Evolutionary conservation across 2,329 filamentous ascomycete genomes (phyloP), one percentile per base, ranked within the genome.

Genomic region (Gliomastix tumulicola): DNA sequence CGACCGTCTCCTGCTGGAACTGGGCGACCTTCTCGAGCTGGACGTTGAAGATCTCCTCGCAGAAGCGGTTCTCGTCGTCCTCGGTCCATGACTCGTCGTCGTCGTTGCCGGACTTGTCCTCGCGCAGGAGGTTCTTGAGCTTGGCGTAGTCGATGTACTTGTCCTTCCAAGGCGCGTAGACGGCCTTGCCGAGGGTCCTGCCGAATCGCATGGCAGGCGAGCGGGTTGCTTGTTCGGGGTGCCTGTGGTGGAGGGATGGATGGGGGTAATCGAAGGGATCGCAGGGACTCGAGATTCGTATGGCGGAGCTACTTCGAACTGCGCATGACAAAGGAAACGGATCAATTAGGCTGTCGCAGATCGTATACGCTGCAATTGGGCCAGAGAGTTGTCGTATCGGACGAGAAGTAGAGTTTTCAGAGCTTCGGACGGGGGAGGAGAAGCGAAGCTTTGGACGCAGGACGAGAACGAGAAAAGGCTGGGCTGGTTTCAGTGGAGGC

Each of bases 201-300:
- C 90, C 90, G 69, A 96, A 98, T 52, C 88, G 84, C 92, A 98
- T 97, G 34, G 10, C n/a, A n/a, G n/a, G n/a, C n/a, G n/a, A n/a
- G n/a, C n/a, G n/a, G n/a, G n/a, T n/a, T n/a, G n/a, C n/a, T n/a
- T n/a, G n/a, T n/a, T n/a, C n/a, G n/a, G n/a, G n/a, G n/a, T n/a
- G n/a, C n/a, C n/a, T 42, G 34, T 16, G 17, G n/a, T 21, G 10
- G 13, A 12, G 19, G 34, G 20, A 21, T 7, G 7, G 27, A 15
- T 7, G 27, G 22, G 9, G 22, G 9, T 25, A 9, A 9, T 25
- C 22, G 22, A 25, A n/a, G n/a, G n/a, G n/a, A n/a, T n/a, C n/a
- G n/a, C 22, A 25, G 22, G n/a, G 22, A n/a, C 9, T 25, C 22
- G 22, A 25, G n/a, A n/a, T n/a, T n/a, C n/a, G n/a, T n/a, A n/a